phyloP scores from a whole-genome alignment of 176 grass and related monocot species.

The Aegilops tauschii region DNA sequence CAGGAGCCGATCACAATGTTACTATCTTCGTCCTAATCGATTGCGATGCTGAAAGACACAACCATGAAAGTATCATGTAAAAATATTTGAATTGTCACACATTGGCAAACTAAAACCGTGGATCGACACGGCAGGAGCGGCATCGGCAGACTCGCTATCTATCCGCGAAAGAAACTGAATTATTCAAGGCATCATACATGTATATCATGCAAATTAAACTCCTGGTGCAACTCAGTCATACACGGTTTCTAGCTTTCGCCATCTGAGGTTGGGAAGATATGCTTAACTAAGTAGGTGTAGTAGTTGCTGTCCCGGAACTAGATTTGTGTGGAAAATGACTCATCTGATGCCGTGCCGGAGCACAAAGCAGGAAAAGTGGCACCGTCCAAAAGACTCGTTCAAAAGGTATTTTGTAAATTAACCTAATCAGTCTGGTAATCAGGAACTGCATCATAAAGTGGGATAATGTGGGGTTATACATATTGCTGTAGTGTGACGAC shows the following conservation, averaged over 20 bases:
- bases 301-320: neutral
- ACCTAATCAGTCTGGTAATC: neutral
- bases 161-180: too few species aligned
- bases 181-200: too few species aligned
- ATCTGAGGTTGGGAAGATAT: neutral
- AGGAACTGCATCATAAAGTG: neutral
- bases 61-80: too few species aligned
- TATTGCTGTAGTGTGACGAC: neutral
- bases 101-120: neutral
- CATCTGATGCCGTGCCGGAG: neutral
- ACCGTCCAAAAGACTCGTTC: neutral
- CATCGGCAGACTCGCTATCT: too few species aligned
- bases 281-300: neutral
- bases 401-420: neutral
- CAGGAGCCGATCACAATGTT: too few species aligned
- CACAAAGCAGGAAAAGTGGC: neutral
- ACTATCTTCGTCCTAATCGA: too few species aligned
- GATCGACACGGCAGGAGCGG: neutral
- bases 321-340: conserved; percentile 10
- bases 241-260: neutral
- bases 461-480: neutral
- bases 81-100: neutral
- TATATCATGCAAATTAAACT: neutral
- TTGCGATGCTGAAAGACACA: too few species aligned
- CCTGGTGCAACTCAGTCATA: neutral